Conservation (phyloP, 441 rosid species). For the Francoa sonchifolia region DNA sequence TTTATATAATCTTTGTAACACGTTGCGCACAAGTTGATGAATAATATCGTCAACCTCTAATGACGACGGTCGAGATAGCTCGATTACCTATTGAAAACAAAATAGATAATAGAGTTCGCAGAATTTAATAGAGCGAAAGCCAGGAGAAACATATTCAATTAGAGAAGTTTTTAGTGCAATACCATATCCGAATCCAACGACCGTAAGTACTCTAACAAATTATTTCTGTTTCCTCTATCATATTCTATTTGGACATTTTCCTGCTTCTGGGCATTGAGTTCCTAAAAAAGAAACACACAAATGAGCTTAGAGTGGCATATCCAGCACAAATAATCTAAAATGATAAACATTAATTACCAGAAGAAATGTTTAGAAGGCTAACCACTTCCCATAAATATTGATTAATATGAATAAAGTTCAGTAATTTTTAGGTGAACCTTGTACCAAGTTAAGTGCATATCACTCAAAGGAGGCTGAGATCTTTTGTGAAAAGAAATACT, state of each 20-base stretch:
- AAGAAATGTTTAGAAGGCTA: too few relatives aligned
- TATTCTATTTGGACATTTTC: slow-evolving; percentile 36
- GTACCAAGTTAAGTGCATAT: too few relatives aligned
- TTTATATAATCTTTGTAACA: slow-evolving; percentile 26
- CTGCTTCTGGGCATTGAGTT: slow-evolving; percentile 44
- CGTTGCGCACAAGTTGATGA: slow-evolving; percentile 57
- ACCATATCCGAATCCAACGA: slow-evolving; percentile 72
- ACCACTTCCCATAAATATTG: too few relatives aligned
- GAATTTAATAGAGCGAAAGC: too few relatives aligned
- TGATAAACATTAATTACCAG: not conserved
- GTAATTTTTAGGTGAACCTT: too few relatives aligned
- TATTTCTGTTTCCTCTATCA: slow-evolving; percentile 45
- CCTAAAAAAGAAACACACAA: slow-evolving; percentile 28
- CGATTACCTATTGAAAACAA: slow-evolving; percentile 36
- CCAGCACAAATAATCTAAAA: too few relatives aligned
- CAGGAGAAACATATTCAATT: too few relatives aligned
- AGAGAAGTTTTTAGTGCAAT: slow-evolving; percentile 4
- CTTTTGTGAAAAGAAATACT: too few relatives aligned
- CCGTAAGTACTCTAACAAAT: slow-evolving; percentile 66
- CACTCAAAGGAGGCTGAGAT: too few relatives aligned
- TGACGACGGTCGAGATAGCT: slow-evolving; percentile 68
- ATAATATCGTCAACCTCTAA: slow-evolving; percentile 70
- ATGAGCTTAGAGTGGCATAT: slow-evolving; percentile 12
- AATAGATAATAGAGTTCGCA: not conserved
- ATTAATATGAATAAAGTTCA: too few relatives aligned